These are phyloP conservation scores for Margaritispora aquatica DNA, from an alignment of 495 filamentous ascomycete genomes.

Conservation along the genomic window DNA sequence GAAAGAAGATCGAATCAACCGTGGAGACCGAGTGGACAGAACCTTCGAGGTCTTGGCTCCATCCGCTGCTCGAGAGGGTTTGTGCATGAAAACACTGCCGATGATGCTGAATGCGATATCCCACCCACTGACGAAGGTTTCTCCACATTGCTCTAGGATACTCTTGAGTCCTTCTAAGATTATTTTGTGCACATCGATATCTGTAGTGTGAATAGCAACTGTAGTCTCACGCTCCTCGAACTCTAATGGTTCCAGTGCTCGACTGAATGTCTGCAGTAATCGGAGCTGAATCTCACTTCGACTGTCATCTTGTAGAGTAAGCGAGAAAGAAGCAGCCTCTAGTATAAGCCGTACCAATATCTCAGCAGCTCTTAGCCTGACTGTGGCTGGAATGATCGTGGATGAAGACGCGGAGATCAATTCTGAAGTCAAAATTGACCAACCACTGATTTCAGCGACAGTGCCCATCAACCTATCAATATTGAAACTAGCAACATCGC, in stretches of 20 bases:
- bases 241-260: constrained; percentile 43
- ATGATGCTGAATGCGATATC: constrained; percentile 79
- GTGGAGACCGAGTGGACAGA: constrained; percentile 55
- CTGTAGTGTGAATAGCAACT: constrained; percentile 48
- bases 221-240: constrained; percentile 37
- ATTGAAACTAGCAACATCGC: constrained; percentile 72
- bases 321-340: constrained; percentile 48
- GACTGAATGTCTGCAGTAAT: constrained; percentile 60
- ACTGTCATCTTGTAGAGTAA: constrained; percentile 39
- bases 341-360: constrained; percentile 70
- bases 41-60: constrained; percentile 11
- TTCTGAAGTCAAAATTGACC: constrained; percentile 63
- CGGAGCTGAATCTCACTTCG: constrained; percentile 58
- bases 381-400: constrained; percentile 42
- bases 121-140: constrained; percentile 77
- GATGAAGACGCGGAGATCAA: constrained; percentile 62
- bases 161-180: constrained; percentile 74
- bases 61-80: constrained; percentile 23
- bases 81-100: constrained; percentile 66
- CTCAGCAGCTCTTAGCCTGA: constrained; percentile 66
- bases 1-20: constrained; percentile 78
- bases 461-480: constrained; percentile 64
- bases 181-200: constrained; percentile 77
- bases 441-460: constrained; percentile 59
- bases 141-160: constrained; percentile 84